Percentiles rank a stretch among this genome's conserved stretches.
These are phyloP conservation scores for Daldinia decipiens DNA, from an alignment of 495 filamentous ascomycete species.

Conservation along the genomic window DNA sequence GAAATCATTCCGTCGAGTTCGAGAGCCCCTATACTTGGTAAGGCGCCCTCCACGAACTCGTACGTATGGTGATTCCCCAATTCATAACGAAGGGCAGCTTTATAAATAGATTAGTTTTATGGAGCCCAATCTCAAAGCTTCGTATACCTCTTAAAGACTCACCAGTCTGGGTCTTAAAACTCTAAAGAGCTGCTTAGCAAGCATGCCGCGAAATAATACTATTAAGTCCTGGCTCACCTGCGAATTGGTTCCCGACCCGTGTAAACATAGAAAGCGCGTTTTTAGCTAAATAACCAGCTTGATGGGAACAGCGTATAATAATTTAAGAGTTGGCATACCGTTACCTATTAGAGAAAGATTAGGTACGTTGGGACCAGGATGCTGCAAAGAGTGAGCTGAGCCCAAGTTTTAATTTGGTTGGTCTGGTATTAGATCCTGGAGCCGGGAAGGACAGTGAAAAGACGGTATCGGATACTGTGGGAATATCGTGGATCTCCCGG, in stretches of 20 bases:
- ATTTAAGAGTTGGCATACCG: not conserved
- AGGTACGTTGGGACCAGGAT: no score
- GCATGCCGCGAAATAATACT: not conserved
- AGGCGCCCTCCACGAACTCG: slow-evolving; percentile 13
- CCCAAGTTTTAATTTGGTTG: no score
- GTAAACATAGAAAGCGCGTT: not conserved
- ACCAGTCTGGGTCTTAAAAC: not conserved
- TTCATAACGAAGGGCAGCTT: slow-evolving; percentile 1
- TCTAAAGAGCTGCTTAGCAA: not conserved
- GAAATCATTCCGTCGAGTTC: not conserved
- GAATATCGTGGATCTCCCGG: no score
- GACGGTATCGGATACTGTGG: no score
- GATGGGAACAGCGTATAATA: not conserved
- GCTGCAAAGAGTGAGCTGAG: no score
- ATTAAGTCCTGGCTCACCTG: not conserved
- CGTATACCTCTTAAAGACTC: not conserved
- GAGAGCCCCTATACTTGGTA: not conserved
- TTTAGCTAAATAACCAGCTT: not conserved
- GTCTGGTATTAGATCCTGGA: no score
- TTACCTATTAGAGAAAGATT: no score
- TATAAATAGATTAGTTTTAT: not conserved
- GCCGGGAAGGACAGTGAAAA: no score
- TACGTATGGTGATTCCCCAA: slow-evolving; percentile 9
- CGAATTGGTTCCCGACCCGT: not conserved
- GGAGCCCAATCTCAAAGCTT: not conserved